Evolutionary conservation across 2,329 filamentous ascomycete species (phyloP).

Genomic region (Biscogniauxia mediterranea): DNA sequence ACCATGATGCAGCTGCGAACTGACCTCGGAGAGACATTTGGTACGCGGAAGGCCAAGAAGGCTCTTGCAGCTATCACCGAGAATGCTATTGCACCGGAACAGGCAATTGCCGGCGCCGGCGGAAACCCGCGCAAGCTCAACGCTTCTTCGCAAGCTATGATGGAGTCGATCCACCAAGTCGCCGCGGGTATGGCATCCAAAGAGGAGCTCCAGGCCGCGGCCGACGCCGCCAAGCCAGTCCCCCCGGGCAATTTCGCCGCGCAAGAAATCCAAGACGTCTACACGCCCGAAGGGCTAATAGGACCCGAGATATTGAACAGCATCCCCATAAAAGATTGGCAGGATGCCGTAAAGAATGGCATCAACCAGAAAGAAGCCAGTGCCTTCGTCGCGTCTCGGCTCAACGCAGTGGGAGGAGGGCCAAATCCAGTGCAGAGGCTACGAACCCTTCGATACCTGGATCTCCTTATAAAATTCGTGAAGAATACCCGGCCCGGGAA

Average conservation of each 20-base stretch:
- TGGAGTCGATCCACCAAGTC: conserved; percentile 60
- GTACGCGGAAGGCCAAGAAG: conserved; percentile 83
- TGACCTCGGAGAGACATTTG: conserved; percentile 74
- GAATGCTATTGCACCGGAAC: conserved; percentile 65
- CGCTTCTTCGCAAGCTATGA: conserved; percentile 56
- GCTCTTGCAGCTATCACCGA: conserved; percentile 57
- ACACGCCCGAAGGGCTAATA: conserved; percentile 65
- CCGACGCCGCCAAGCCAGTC: conserved; percentile 69
- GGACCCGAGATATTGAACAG: conserved; percentile 65
- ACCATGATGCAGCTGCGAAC: conserved; percentile 61
- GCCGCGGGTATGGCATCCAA: conserved; percentile 65
- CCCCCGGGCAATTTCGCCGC: conserved; percentile 68
- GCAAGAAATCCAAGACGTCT: conserved; percentile 68
- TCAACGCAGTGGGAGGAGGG: conserved; percentile 53
- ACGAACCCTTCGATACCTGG: conserved; percentile 59
- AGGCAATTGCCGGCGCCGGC: conserved; percentile 51
- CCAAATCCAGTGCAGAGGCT: conserved; percentile 53
- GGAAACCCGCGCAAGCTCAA: conserved; percentile 50
- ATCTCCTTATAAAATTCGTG: conserved; percentile 56
- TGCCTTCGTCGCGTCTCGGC: conserved; percentile 63
- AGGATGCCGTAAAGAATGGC: conserved; percentile 60
- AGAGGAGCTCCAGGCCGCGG: conserved; percentile 62
- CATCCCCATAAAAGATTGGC: conserved; percentile 72
- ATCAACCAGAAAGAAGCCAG: conserved; percentile 57
- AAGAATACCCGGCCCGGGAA: conserved; percentile 45